Conservation (phyloP, 2,329 filamentous ascomycete species). For the Calonectria montana region DNA sequence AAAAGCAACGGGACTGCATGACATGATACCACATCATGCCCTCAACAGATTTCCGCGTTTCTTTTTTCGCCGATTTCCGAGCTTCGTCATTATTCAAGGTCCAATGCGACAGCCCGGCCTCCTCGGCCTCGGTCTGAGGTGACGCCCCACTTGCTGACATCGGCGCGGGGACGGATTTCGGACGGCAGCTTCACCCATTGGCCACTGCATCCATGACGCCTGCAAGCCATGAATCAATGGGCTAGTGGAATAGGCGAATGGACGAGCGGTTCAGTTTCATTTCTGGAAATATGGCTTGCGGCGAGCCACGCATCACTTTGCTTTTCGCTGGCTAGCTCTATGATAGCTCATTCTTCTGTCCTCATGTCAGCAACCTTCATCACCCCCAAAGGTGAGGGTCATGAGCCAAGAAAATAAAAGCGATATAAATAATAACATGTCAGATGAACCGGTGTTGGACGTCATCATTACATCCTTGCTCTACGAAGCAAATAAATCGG, state of each 20-base stretch:
- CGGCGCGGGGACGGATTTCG: slow-evolving; percentile 26
- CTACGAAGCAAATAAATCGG: too few relatives aligned
- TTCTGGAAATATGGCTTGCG: slow-evolving; percentile 10
- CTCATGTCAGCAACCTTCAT: not conserved
- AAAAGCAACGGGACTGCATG: slow-evolving; percentile 1
- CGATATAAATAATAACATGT: not conserved
- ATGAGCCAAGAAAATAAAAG: not conserved
- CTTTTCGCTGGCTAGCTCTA: not conserved
- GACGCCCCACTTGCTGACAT: slow-evolving; percentile 19
- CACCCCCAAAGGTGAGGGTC: not conserved
- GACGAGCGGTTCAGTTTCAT: not conserved
- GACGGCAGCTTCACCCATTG: slow-evolving; percentile 20
- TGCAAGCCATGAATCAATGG: not conserved
- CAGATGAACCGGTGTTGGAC: too few relatives aligned
- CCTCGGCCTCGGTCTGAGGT: slow-evolving; percentile 25
- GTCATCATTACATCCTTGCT: not conserved
- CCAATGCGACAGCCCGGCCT: slow-evolving; percentile 13
- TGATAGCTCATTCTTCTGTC: not conserved
- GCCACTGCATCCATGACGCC: not conserved
- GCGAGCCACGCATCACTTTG: not conserved
- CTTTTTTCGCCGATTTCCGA: slow-evolving; percentile 28
- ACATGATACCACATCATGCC: slow-evolving; percentile 13
- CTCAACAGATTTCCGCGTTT: not conserved
- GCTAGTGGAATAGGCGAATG: not conserved
- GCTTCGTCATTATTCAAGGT: slow-evolving; percentile 22